These are phyloP conservation scores for Blastomyces percursus DNA, from an alignment of 2,329 filamentous ascomycete genomes.

Conservation along the genomic window DNA sequence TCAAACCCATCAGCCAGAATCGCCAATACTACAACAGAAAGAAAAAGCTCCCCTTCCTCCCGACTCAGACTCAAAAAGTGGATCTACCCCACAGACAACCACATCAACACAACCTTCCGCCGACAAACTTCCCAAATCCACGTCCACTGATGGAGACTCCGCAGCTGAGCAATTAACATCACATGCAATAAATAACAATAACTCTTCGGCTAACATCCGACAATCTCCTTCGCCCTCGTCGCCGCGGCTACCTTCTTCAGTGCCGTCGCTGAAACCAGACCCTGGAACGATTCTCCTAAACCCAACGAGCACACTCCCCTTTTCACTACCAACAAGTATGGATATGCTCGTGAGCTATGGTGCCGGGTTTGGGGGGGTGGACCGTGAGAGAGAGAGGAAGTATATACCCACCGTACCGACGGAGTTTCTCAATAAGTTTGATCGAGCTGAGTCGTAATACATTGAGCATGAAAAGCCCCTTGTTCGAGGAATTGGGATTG, in stretches of 20 bases:
- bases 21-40: conserved; percentile 17
- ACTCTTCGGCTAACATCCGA: conserved; percentile 15
- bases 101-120: background rate
- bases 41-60: conserved; percentile 2
- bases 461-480: background rate
- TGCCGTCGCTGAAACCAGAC: conserved; percentile 11
- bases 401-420: conserved; percentile 93
- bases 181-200: background rate
- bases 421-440: conserved; percentile 82
- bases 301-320: conserved; percentile 83
- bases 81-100: background rate
- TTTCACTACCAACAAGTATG: conserved; percentile 87
- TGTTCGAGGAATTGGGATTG: background rate
- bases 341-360: conserved; percentile 97
- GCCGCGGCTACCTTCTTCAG: conserved; percentile 15
- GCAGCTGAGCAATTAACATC: conserved; percentile 10
- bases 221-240: conserved; percentile 19
- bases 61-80: background rate
- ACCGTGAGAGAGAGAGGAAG: conserved; percentile 82
- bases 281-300: conserved; percentile 56
- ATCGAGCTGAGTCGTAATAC: conserved; percentile 35
- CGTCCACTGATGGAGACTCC: background rate
- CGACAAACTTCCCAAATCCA: background rate
- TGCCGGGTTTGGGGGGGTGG: conserved; percentile 84
- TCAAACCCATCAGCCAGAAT: conserved; percentile 24